phyloP scores from a whole-genome alignment of 306 rosid genomes.

The Sicyos edulis region DNA sequence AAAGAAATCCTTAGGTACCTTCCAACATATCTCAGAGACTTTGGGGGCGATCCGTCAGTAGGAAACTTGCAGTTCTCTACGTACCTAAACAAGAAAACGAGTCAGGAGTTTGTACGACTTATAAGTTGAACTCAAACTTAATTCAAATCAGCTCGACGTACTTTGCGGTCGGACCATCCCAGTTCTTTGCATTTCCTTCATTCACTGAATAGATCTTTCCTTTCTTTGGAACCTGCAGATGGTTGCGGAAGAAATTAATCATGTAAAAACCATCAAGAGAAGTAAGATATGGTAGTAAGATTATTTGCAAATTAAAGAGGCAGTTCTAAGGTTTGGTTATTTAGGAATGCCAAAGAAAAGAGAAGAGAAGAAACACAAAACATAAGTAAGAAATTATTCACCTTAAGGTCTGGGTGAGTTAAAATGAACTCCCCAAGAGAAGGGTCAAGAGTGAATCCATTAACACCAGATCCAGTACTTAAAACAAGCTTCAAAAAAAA shows the following conservation, averaged over 20 bases:
- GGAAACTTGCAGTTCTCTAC: constrained; percentile 93
- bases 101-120: constrained; percentile 22
- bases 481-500: too few relatives aligned
- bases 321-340: too few relatives aligned
- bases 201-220: too few relatives aligned
- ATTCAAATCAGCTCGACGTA: too few relatives aligned
- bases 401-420: too few relatives aligned
- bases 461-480: too few relatives aligned
- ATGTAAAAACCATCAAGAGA: background rate
- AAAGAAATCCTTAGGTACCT: constrained; percentile 42
- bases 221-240: too few relatives aligned
- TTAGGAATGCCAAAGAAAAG: background rate
- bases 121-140: background rate
- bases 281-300: background rate
- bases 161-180: too few relatives aligned
- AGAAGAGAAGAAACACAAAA: background rate
- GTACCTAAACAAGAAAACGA: constrained; percentile 35
- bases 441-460: too few relatives aligned
- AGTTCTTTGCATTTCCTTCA: too few relatives aligned
- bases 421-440: too few relatives aligned
- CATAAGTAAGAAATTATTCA: background rate
- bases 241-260: too few relatives aligned
- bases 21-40: constrained; percentile 94
- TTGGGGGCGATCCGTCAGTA: constrained; percentile 71
- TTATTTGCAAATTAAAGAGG: background rate